These are phyloP conservation scores for Eucalyptus tenuipes DNA, from an alignment of 345 rosid genomes.

Conservation along the genomic window DNA sequence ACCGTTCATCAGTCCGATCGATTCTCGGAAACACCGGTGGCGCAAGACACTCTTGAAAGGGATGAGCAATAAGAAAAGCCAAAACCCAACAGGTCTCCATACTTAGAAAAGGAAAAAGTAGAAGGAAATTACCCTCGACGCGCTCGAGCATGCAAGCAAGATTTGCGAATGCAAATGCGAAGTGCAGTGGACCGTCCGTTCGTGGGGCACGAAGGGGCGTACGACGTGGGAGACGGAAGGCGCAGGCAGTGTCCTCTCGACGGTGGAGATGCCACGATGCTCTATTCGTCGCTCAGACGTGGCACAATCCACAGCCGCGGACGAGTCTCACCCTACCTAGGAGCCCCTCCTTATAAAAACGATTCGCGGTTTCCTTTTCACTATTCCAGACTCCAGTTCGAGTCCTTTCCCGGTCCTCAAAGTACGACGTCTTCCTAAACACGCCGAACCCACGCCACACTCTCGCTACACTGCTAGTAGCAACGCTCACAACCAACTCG, in stretches of 20 bases:
- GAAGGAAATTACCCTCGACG: not conserved
- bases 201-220: not conserved
- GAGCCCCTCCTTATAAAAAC: not conserved
- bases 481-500: not conserved
- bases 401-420: not conserved
- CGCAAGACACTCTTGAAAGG: not conserved
- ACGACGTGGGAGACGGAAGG: constrained; percentile 30
- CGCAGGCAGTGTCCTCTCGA: constrained; percentile 22
- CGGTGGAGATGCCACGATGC: constrained; percentile 58
- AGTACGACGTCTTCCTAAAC: not conserved
- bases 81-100: not conserved
- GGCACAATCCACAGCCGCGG: constrained; percentile 8
- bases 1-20: not conserved
- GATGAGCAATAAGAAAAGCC: not conserved
- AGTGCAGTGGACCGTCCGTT: not conserved
- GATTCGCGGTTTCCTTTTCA: not conserved
- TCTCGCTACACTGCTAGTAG: not conserved
- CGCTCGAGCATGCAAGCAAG: not conserved
- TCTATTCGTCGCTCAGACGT: constrained; percentile 8
- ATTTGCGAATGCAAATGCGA: not conserved
- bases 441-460: not conserved
- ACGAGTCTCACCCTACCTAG: not conserved
- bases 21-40: not conserved
- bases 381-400: not conserved
- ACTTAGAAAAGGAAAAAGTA: not conserved